phyloP scores from a whole-genome alignment of 345 rosid species.

The Lagerstroemia speciosa region DNA sequence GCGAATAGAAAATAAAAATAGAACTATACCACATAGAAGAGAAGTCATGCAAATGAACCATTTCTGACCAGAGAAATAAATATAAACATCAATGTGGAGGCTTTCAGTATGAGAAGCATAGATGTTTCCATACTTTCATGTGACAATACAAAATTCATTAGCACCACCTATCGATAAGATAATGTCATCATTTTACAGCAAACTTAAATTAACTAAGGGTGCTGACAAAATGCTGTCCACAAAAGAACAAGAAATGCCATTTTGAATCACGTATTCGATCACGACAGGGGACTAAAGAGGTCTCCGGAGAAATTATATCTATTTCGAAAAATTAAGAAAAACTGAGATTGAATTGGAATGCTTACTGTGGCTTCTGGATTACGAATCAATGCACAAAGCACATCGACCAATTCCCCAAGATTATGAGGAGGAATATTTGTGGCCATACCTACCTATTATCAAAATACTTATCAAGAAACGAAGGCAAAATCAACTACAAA shows the following conservation, averaged over 20 bases:
- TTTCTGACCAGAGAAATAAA: not conserved
- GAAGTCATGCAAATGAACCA: not conserved
- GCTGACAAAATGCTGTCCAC: not conserved
- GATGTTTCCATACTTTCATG: not conserved
- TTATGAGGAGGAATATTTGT: conserved; percentile 98
- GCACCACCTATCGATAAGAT: not conserved
- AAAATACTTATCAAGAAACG: conserved; percentile 4
- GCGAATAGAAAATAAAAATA: not conserved
- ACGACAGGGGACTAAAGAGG: too few species aligned
- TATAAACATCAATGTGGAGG: not conserved
- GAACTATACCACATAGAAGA: not conserved
- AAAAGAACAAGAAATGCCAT: not conserved
- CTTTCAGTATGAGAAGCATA: not conserved
- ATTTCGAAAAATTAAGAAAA: not conserved
- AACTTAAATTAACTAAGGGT: not conserved
- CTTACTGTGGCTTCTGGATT: conserved; percentile 89
- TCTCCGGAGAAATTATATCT: not conserved
- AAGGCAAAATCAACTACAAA: not conserved
- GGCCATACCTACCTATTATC: conserved; percentile 91
- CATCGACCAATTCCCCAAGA: conserved; percentile 94
- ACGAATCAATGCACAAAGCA: conserved; percentile 78
- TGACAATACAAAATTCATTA: not conserved
- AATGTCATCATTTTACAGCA: not conserved
- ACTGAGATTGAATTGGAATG: not conserved
- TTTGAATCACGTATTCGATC: not conserved